Evolutionary conservation across 345 rosid species (phyloP), one percentile per base, ranked within the genome.

Genomic region (Heritiera fomes): DNA sequence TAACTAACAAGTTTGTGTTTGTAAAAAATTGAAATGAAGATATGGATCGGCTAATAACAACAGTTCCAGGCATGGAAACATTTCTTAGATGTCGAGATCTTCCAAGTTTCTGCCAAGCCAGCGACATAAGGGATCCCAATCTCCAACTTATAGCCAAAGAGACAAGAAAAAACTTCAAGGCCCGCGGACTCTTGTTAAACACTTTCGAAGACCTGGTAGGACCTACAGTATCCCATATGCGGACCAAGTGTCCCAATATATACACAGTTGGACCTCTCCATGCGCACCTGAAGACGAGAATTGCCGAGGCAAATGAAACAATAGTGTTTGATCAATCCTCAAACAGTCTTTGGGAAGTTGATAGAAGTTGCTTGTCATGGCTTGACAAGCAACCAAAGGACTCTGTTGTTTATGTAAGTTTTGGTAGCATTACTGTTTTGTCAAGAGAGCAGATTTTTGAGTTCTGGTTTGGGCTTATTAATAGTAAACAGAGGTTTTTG

Each of bases 141-240:
- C 70, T 85, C 12, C 78, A 76, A 20, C 8, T 45, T 10, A 0
- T 84, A 0, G 65, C 7, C 56, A 14, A 15, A 3, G 63, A 18
- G 69, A 83, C 82, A 28, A 60, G 38, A 60, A 60, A 60, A 18
- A 55, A 55, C 6, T 18, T 55, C 23, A 14, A 6, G 23, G 87
- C 85, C 20, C 80, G 63, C 14, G 97, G 82, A 34, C 77, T 90
- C 1, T 87, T 94, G 49, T 80, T 94, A 70, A 88, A 92, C 89
- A 90, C 93, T 0, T 83, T 91, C n/a, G 91, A 89, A 71, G 92
- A 89, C 71, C 87, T 92, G 1, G 98, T 91, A 64, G 81, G 59
- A 30, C 85, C 89, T 6, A 87, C 87, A 43, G 40, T 94, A 41
- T 56, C 89, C 3, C 84, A 64, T 5, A 90, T 90, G 1, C 83